Conservation (phyloP, 2,329 filamentous ascomycete species). For the Saccharata proteae region DNA sequence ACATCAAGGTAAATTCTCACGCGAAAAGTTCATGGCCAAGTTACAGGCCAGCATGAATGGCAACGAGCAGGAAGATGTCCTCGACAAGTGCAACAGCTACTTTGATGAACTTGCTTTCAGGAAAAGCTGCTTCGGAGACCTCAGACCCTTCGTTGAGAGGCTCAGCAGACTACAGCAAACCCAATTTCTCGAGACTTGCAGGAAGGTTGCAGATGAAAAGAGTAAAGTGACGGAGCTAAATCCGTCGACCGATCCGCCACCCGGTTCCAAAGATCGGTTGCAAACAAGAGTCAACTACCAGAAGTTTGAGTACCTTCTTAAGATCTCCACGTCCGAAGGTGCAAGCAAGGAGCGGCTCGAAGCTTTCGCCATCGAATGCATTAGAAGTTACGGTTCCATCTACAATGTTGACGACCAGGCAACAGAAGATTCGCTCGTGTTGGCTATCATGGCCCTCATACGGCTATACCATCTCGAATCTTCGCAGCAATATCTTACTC, state of each 20-base stretch:
- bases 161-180: conserved; percentile 1
- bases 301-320: conserved; percentile 6
- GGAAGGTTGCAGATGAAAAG: neutral
- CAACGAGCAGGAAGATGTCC: conserved; percentile 2
- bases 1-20: conserved; percentile 3
- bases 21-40: conserved; percentile 4
- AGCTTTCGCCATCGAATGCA: neutral
- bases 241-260: neutral
- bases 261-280: neutral
- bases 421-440: conserved; percentile 4
- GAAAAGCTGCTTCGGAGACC: conserved; percentile 6
- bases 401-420: conserved; percentile 1
- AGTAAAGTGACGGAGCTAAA: neutral
- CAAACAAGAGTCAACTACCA: conserved; percentile 3
- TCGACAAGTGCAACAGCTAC: conserved; percentile 3
- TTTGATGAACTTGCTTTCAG: conserved; percentile 2
- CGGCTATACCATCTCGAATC: conserved; percentile 5
- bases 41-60: neutral
- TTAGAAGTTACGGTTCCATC: neutral
- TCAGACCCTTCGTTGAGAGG: conserved; percentile 5
- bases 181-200: conserved; percentile 4
- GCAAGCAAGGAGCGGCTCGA: conserved; percentile 5
- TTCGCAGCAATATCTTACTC: conserved; percentile 2
- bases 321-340: conserved; percentile 1
- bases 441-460: conserved; percentile 5